Evolutionary conservation across 2,329 filamentous ascomycete genomes (phyloP).

Genomic region (Pseudophaeomoniella oleicola): DNA sequence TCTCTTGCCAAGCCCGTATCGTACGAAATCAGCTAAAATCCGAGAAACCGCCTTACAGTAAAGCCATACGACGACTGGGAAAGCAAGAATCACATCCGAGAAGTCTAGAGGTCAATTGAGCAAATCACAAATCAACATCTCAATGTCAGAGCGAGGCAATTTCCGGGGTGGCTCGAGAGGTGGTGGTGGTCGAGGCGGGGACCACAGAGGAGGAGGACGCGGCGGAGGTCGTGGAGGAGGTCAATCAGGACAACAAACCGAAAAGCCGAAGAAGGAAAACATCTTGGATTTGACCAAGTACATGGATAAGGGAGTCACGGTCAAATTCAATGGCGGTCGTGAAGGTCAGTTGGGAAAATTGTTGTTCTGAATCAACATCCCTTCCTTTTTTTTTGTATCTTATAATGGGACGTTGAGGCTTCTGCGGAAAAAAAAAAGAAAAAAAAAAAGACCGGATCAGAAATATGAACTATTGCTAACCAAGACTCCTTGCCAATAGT

Average conservation of each 20-base stretch:
- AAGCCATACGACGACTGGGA: too few relatives aligned
- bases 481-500: conserved; percentile 47
- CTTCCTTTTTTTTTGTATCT: neutral
- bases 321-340: conserved; percentile 92
- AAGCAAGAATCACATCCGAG: too few relatives aligned
- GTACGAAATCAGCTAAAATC: too few relatives aligned
- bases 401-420: neutral
- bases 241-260: conserved; percentile 37
- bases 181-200: conserved; percentile 14
- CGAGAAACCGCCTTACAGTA: too few relatives aligned
- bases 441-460: too few relatives aligned
- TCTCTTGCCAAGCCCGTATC: too few relatives aligned
- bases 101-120: too few relatives aligned
- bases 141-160: conserved; percentile 32
- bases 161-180: conserved; percentile 41
- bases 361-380: neutral
- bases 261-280: conserved; percentile 94
- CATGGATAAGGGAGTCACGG: conserved; percentile 87
- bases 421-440: too few relatives aligned
- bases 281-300: conserved; percentile 92
- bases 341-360: conserved; percentile 58
- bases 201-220: conserved; percentile 26
- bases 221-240: conserved; percentile 29
- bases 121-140: too few relatives aligned
- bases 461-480: too few relatives aligned